Base-by-base conservation (phyloP, 768 basidiomycete species). In the Boletus rubescentipes region DNA sequence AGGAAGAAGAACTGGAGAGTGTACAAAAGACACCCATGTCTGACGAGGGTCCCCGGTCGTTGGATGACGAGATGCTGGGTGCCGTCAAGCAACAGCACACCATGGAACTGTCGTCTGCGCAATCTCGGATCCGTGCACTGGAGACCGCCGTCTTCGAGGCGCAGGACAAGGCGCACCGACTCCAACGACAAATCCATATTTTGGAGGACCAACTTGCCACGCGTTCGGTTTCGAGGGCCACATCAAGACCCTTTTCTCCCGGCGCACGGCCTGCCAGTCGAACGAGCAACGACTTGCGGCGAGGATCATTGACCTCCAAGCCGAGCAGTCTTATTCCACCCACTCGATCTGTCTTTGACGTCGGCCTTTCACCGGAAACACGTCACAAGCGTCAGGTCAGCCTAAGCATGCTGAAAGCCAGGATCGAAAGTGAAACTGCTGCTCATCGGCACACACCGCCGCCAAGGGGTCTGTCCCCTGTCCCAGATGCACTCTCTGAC, bases 401-500 rank as follows among this genome's bases (percentile, higher is more conserved):
- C 71, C 71, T 94, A 61, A 84, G 86, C 70, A 94, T 95, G 89
- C 82, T 95, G 46, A 93, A 92, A 65, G 91, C 90, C 20, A 84
- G 92, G 40, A 94, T 94, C 61, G 89, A 93, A 55, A 87, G 89
- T 67, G 92, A 94, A 69, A 73, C 79, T 18, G 82, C 79, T 15
- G 59, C 61, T 31, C 62, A 72, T 15, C 70, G 74, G 35, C 75
- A 73, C 31, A 76, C 82, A 2, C 72, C 78, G 11, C 83, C 83
- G 4, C 83, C 82, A 18, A 75, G 84, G 46, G 75, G 78, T 14
- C 71, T 85, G 48, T 86, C 85, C 35, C 81, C 81, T 21, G 77
- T 80, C 30, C 79, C 79, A 29, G 71, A 69, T 32, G 32, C 57
- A 0, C 3, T 38, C 18, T 61, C 61, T 0, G 59, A 65, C 16